A percentile compares a stretch with the other conserved stretches of the same genome.
Conservation (phyloP, 257 asterid genomes). For the Solanum stenotomum region DNA sequence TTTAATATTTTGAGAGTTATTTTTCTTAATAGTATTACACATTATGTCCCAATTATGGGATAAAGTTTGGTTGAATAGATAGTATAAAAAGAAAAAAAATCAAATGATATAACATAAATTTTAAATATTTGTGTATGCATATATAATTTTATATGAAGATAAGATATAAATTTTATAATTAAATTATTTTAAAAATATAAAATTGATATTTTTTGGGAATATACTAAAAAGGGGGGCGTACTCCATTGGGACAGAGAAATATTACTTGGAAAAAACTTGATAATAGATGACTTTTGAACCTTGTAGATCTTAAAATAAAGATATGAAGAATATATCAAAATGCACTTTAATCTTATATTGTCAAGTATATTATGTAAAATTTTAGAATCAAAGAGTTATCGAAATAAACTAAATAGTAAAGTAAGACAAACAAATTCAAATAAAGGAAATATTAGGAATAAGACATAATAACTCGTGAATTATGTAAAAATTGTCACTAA, state of each 20-base stretch:
- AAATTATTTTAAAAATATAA: too few relatives aligned
- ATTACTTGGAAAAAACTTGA: background rate
- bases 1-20: background rate
- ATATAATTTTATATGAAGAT: background rate
- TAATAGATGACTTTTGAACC: fast-evolving
- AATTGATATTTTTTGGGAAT: background rate
- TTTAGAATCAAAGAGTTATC: too few relatives aligned
- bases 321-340: too few relatives aligned
- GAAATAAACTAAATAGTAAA: too few relatives aligned
- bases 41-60: background rate
- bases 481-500: too few relatives aligned
- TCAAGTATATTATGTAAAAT: background rate
- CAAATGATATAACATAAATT: background rate
- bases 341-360: too few relatives aligned
- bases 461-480: background rate
- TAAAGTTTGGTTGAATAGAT: fast-evolving
- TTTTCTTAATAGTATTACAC: background rate
- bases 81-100: background rate
- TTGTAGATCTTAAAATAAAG: too few relatives aligned
- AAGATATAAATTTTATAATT: background rate
- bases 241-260: fast-evolving
- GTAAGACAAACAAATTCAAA: background rate
- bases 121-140: background rate
- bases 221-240: background rate
- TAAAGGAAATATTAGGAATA: too few relatives aligned